Conservation (phyloP, 1,284 basidiomycete species). For the Sutorius eximius region DNA sequence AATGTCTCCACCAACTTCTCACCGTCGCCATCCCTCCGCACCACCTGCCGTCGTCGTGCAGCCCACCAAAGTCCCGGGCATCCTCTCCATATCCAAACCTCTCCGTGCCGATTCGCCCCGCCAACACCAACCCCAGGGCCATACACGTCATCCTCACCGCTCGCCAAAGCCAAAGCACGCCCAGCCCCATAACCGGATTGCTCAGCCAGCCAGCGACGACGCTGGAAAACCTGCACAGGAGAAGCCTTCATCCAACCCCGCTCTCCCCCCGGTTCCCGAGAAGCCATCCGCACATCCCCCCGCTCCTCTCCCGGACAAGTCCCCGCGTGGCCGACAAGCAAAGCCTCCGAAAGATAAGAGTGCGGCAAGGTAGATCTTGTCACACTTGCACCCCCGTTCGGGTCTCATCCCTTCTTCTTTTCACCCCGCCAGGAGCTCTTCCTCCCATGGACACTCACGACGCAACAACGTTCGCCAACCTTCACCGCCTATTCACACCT, state of each 20-base stretch:
- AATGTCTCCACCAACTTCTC: conserved; percentile 39
- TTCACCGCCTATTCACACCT: conserved; percentile 55
- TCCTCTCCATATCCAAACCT: conserved; percentile 68
- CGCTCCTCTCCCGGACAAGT: conserved; percentile 23
- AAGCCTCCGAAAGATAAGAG: conserved; percentile 35
- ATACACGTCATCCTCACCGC: conserved; percentile 38
- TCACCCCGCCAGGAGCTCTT: conserved; percentile 44
- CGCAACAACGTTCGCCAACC: conserved; percentile 55
- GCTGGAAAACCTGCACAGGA: conserved; percentile 16
- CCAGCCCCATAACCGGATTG: conserved; percentile 18
- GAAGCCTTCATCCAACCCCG: conserved; percentile 14
- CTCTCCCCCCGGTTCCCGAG: conserved; percentile 15
- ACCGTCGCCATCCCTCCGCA: conserved; percentile 67
- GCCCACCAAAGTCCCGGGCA: conserved; percentile 67
- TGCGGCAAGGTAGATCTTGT: conserved; percentile 28
- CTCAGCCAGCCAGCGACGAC: conserved; percentile 26
- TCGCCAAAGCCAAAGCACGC: conserved; percentile 38
- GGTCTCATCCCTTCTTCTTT: conserved; percentile 11
- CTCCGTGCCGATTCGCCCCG: conserved; percentile 36
- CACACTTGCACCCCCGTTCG: neutral
- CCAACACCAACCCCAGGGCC: conserved; percentile 32
- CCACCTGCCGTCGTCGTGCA: conserved; percentile 64
- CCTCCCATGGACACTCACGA: conserved; percentile 46
- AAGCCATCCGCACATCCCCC: conserved; percentile 27
- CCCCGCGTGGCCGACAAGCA: conserved; percentile 29